Percentiles rank a stretch among this genome's conserved stretches.
Evolutionary conservation across 352 stramenopile genomes (phyloP).

Genomic region (Pythium guiyangense): DNA sequence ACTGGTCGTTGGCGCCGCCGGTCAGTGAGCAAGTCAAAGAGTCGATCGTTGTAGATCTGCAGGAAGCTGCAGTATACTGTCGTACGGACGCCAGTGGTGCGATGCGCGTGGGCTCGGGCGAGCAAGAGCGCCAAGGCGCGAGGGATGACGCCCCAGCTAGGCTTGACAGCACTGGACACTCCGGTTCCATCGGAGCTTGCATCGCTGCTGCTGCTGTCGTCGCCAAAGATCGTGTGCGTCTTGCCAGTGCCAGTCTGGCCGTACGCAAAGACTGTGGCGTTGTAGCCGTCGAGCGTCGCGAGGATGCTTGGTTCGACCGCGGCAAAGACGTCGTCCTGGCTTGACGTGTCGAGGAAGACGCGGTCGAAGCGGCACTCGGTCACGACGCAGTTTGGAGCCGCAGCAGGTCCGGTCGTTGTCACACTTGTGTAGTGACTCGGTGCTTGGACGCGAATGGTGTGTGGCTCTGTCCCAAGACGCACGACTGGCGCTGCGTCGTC

Average conservation of each 20-base stretch:
- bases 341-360: conserved; percentile 57
- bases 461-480: conserved; percentile 20
- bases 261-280: conserved; percentile 91
- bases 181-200: background rate
- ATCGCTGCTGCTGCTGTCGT: conserved; percentile 17
- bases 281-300: conserved; percentile 77
- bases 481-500: conserved; percentile 25
- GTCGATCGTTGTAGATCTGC: conserved; percentile 94
- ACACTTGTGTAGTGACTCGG: background rate
- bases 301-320: conserved; percentile 58
- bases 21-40: conserved; percentile 88
- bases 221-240: conserved; percentile 90
- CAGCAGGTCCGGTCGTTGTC: background rate
- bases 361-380: conserved; percentile 71
- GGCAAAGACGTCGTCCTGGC: conserved; percentile 79
- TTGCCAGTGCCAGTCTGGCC: conserved; percentile 90
- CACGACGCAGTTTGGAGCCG: conserved; percentile 21
- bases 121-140: conserved; percentile 77
- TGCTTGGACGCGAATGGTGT: conserved; percentile 20
- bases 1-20: conserved; percentile 62
- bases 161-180: background rate
- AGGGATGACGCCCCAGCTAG: conserved; percentile 74
- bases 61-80: conserved; percentile 84
- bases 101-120: conserved; percentile 7
- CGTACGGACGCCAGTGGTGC: conserved; percentile 19